These are phyloP conservation scores for Byssochlamys sp. DNA, from an alignment of 2,329 filamentous ascomycete genomes.

Conservation along the genomic window DNA sequence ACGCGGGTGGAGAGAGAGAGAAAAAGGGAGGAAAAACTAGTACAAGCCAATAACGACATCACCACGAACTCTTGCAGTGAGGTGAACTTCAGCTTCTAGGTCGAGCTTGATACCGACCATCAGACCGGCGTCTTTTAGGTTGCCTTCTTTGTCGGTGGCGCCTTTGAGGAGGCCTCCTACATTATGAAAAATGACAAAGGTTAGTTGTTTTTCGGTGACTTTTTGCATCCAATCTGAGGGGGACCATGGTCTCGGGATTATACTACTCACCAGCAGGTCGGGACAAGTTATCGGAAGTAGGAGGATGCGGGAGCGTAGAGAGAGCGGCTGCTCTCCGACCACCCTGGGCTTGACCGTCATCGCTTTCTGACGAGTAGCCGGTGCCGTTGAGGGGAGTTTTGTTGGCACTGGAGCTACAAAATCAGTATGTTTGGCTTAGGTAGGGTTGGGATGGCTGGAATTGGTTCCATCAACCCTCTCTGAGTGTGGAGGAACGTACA, in stretches of 20 bases:
- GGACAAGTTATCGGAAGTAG: constrained; percentile 30
- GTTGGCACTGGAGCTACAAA: background rate
- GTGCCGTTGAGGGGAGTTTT: background rate
- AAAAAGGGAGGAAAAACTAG: constrained; percentile 19
- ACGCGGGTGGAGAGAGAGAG: too few species aligned
- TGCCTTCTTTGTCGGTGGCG: constrained; percentile 45
- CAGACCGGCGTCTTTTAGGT: constrained; percentile 49
- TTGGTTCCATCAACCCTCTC: background rate
- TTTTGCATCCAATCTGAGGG: too few species aligned
- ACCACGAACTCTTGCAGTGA: constrained; percentile 51
- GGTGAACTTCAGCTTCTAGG: constrained; percentile 53
- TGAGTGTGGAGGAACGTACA: background rate
- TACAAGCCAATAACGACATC: constrained; percentile 53
- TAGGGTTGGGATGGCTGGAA: background rate
- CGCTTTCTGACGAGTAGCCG: constrained; percentile 8
- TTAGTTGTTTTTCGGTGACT: background rate
- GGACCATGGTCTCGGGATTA: background rate
- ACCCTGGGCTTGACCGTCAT: constrained; percentile 28
- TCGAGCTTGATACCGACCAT: constrained; percentile 56
- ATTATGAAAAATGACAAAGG: background rate
- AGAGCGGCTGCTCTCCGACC: constrained; percentile 24
- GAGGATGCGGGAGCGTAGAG: constrained; percentile 16
- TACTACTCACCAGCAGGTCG: constrained; percentile 24
- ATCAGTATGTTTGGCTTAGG: background rate
- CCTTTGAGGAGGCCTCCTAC: constrained; percentile 47